These are phyloP conservation scores for Penicillium palitans DNA, from an alignment of 2,329 filamentous ascomycete genomes.

Conservation along the genomic window DNA sequence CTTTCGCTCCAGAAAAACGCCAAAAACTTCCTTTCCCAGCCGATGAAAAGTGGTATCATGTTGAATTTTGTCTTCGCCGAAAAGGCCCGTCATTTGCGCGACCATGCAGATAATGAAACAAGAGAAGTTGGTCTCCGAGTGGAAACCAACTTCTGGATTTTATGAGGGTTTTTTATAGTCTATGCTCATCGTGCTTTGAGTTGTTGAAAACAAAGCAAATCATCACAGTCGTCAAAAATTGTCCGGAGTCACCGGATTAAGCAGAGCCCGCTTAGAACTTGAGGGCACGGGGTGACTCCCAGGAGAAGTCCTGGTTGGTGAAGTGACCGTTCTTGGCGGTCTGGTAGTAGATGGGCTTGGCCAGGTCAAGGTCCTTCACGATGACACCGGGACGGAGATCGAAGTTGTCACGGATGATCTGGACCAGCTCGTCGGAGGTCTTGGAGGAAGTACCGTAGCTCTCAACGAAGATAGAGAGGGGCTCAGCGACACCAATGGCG, in stretches of 20 bases:
- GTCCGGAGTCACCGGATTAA: constrained; percentile 23
- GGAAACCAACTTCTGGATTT: constrained; percentile 19
- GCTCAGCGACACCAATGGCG: constrained; percentile 98
- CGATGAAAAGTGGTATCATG: constrained; percentile 51
- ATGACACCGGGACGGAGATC: constrained; percentile 98
- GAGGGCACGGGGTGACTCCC: constrained; percentile 97
- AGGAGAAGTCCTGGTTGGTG: constrained; percentile 95
- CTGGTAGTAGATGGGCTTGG: constrained; percentile 95
- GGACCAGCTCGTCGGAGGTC: constrained; percentile 86
- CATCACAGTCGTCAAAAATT: constrained; percentile 46
- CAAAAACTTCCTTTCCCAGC: constrained; percentile 42
- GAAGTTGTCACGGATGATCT: constrained; percentile 95
- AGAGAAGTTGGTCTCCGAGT: constrained; percentile 26
- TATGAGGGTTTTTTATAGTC: constrained; percentile 33
- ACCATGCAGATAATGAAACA: constrained; percentile 44
- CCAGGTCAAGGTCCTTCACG: constrained; percentile 92
- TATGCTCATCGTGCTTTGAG: constrained; percentile 48
- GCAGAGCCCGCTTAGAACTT: constrained; percentile 67
- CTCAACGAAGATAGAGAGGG: constrained; percentile 96
- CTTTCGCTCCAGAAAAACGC: constrained; percentile 45
- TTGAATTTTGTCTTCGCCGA: constrained; percentile 49
- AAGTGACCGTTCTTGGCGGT: constrained; percentile 99
- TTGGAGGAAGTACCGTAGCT: constrained; percentile 92
- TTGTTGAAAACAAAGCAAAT: constrained; percentile 54
- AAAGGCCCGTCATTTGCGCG: constrained; percentile 36